A percentile compares a stretch with the other conserved stretches of the same genome.
Conservation (phyloP, 257 asterid species). For the Solanum bulbocastanum region DNA sequence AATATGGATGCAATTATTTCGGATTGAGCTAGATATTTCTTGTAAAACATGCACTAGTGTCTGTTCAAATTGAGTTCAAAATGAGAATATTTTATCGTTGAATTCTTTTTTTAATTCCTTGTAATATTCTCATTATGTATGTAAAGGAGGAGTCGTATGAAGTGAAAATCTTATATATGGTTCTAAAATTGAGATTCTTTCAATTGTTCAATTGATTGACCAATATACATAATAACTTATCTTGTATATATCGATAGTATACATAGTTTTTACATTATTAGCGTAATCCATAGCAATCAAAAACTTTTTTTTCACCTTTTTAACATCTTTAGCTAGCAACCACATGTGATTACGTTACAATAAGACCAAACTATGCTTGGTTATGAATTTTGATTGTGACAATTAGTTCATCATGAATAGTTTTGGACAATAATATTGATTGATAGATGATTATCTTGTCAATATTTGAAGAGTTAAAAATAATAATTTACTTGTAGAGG, state of each 20-base stretch:
- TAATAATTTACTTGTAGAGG: background rate
- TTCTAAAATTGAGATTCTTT: background rate
- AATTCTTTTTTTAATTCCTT: background rate
- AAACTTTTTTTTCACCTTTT: background rate
- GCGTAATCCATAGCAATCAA: background rate
- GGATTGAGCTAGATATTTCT: background rate
- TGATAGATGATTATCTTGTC: background rate
- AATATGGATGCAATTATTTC: background rate
- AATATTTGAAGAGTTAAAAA: background rate
- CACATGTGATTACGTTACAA: background rate
- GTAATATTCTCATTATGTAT: background rate
- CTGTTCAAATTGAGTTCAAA: background rate
- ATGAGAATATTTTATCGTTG: background rate
- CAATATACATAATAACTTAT: background rate
- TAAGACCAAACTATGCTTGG: background rate
- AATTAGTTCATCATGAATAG: background rate
- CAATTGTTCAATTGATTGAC: background rate
- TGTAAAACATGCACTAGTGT: background rate
- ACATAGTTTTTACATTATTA: background rate
- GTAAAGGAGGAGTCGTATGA: background rate
- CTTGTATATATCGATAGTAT: background rate
- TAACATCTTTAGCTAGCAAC: background rate
- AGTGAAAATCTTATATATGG: background rate
- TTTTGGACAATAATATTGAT: background rate
- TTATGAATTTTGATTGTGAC: background rate